Conservation (phyloP, 257 asterid species). For the Ligustrum vulgare region DNA sequence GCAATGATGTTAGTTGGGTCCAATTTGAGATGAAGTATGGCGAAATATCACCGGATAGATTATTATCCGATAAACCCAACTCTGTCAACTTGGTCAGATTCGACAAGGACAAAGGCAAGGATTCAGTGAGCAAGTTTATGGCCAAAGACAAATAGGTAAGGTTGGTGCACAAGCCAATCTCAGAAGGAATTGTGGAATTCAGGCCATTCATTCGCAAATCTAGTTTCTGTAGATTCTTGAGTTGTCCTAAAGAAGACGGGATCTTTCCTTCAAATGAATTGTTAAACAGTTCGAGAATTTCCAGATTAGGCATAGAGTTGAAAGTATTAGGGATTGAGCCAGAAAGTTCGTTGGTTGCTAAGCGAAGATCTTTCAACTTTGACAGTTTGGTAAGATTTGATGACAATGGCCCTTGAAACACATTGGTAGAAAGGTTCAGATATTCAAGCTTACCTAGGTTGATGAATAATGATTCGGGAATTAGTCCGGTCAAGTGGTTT, state of each 20-base stretch:
- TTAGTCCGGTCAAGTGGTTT: slow-evolving; percentile 52
- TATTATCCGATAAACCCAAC: slow-evolving; percentile 64
- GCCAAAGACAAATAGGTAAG: slow-evolving; percentile 46
- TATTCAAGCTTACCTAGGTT: slow-evolving; percentile 50
- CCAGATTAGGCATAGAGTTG: slow-evolving; percentile 36
- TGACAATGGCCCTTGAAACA: slow-evolving; percentile 54
- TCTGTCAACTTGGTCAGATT: slow-evolving; percentile 44
- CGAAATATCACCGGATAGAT: slow-evolving; percentile 56
- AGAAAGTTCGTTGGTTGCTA: slow-evolving; percentile 45
- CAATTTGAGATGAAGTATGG: slow-evolving; percentile 46
- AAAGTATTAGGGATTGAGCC: slow-evolving; percentile 52
- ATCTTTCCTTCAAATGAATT: slow-evolving; percentile 60
- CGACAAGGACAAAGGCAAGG: slow-evolving; percentile 69
- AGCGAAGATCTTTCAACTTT: slow-evolving; percentile 43
- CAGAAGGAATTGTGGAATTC: slow-evolving; percentile 47
- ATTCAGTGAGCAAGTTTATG: slow-evolving; percentile 48
- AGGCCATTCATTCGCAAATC: slow-evolving; percentile 35
- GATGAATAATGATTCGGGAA: slow-evolving; percentile 56
- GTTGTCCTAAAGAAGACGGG: slow-evolving; percentile 43
- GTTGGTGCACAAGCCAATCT: slow-evolving; percentile 46
- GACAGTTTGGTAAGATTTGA: slow-evolving; percentile 46
- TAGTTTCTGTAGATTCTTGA: slow-evolving; percentile 32
- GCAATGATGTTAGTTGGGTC: slow-evolving; percentile 61
- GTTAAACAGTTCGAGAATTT: slow-evolving; percentile 41
- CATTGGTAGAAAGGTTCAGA: slow-evolving; percentile 47